Evolutionary conservation across 345 rosid species (phyloP), one percentile per base, ranked within the genome.

Genomic region (Acer negundo): DNA sequence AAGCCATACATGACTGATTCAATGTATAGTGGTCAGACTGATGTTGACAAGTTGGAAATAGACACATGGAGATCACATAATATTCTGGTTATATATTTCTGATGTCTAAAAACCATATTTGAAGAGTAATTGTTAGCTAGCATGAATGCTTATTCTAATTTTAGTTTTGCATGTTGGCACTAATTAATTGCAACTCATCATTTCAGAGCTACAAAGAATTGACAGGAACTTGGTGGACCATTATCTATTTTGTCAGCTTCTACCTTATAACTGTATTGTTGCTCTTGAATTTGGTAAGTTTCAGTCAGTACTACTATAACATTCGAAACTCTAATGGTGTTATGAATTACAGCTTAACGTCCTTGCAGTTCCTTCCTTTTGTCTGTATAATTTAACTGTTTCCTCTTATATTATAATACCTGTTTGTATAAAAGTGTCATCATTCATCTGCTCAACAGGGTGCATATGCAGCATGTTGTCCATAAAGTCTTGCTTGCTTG

Each of bases 231-330:
- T 84, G 89, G 70, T 94, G 99, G 99, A 84, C 90, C 72, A 81
- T 90, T 35, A 68, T 72, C 23, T 96, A 96, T 81, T 96, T 96
- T 78, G 83, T 94, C 91, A 96, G 98, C 90, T 96, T 92, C 90
- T 96, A 90, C 84, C 83, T 96, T 53, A 65, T 94, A 82, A 91
- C 94, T 40, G 88, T 94, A 56, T 56, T 96, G 75, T 82, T 96
- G 86, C 97, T 96, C 51, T 74, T 94, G 86, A 96, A 96, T 82
- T 85, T 96, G 98, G 99, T 95, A 82, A 88, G 93, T 70, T 76
- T 56, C 35, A 46, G 65, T 75, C 46, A 20, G 53, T 65, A 22
- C 49, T 69, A 31, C 3, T 3, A 58, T 5, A 62, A 24, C 59
- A 62, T 40, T 71, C 46, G 8, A 64, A 62, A 10, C 16, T 62